A percentile compares a stretch with the other conserved stretches of the same genome.
These are phyloP conservation scores for Pulicaria dysenterica DNA, from an alignment of 129 eudicot species.

Conservation along the genomic window DNA sequence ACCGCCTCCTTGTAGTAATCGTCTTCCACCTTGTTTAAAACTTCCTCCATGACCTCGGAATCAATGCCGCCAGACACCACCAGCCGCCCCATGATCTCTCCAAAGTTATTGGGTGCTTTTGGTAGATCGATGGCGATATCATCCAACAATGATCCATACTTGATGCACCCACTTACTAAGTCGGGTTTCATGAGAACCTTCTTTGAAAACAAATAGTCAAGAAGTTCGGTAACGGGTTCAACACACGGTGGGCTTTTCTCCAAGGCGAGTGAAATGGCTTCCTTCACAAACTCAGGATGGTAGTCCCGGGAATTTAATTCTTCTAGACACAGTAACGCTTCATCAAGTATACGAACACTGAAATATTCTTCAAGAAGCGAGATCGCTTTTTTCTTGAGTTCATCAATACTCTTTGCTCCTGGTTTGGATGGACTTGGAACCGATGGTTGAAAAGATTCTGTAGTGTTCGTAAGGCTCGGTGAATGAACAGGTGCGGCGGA, in stretches of 20 bases:
- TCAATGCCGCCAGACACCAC: conserved; percentile 64
- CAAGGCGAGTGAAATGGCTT: conserved; percentile 65
- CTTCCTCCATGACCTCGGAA: conserved; percentile 62
- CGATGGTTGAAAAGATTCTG: too few species aligned
- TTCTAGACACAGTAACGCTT: conserved; percentile 80
- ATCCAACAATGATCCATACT: conserved; percentile 61
- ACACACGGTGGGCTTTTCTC: conserved; percentile 84
- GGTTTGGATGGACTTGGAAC: too few species aligned
- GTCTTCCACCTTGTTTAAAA: conserved; percentile 67
- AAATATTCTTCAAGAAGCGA: conserved; percentile 88
- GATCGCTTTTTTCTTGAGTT: conserved; percentile 57
- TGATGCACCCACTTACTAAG: conserved; percentile 52
- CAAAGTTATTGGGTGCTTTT: conserved; percentile 80
- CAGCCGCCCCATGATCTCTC: conserved; percentile 65
- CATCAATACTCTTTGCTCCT: conserved; percentile 34
- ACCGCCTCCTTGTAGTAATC: conserved; percentile 59
- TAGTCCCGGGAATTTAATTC: conserved; percentile 79
- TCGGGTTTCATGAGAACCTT: conserved; percentile 60
- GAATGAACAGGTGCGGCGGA: too few species aligned
- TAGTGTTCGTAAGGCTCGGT: too few species aligned
- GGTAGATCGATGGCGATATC: conserved; percentile 89
- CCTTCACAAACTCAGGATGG: conserved; percentile 72
- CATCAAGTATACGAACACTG: conserved; percentile 71
- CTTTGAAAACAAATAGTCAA: conserved; percentile 58
- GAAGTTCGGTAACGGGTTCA: conserved; percentile 63